Percentiles rank a stretch among this genome's conserved stretches.
These are phyloP conservation scores for Phytophthora fragariaefolia DNA, from an alignment of 352 stramenopile species.

Conservation along the genomic window DNA sequence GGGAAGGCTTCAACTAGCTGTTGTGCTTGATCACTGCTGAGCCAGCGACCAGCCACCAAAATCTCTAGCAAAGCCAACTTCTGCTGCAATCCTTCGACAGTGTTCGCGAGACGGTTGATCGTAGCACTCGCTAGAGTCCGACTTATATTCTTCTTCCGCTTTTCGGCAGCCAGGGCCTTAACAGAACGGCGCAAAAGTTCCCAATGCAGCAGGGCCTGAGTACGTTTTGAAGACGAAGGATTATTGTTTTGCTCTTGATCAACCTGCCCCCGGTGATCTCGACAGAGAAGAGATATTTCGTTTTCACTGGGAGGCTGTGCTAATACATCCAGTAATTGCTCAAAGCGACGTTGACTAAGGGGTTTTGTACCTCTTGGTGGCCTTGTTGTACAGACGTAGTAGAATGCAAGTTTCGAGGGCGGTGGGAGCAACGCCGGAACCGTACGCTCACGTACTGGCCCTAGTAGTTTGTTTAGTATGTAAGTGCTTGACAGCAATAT, in stretches of 20 bases:
- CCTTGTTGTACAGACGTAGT: conserved; percentile 87
- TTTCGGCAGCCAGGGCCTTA: background rate
- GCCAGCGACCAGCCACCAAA: conserved; percentile 54
- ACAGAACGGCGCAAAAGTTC: conserved; percentile 44
- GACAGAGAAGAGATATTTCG: conserved; percentile 23
- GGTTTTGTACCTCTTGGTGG: conserved; percentile 61
- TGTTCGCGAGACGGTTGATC: conserved; percentile 22
- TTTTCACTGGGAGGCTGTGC: conserved; percentile 22
- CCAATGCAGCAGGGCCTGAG: conserved; percentile 48
- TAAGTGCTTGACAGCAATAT: conserved; percentile 73
- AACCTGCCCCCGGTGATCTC: conserved; percentile 6
- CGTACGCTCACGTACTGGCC: conserved; percentile 13
- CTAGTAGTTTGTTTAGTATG: conserved; percentile 74
- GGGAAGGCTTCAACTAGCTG: conserved; percentile 53
- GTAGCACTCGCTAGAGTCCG: conserved; percentile 3
- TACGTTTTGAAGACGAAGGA: conserved; percentile 5
- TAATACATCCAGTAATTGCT: conserved; percentile 60
- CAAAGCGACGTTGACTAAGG: conserved; percentile 58
- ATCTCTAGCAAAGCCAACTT: conserved; percentile 53
- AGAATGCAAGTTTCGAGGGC: conserved; percentile 51
- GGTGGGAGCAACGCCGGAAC: background rate
- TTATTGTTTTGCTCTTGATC: conserved; percentile 3
- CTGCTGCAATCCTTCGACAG: conserved; percentile 28
- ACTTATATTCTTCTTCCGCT: background rate
- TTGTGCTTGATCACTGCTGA: conserved; percentile 56